Evolutionary conservation across 2,329 filamentous ascomycete species (phyloP), one percentile per base, ranked within the genome.

Genomic region (Aspergillus thermomutatus): DNA sequence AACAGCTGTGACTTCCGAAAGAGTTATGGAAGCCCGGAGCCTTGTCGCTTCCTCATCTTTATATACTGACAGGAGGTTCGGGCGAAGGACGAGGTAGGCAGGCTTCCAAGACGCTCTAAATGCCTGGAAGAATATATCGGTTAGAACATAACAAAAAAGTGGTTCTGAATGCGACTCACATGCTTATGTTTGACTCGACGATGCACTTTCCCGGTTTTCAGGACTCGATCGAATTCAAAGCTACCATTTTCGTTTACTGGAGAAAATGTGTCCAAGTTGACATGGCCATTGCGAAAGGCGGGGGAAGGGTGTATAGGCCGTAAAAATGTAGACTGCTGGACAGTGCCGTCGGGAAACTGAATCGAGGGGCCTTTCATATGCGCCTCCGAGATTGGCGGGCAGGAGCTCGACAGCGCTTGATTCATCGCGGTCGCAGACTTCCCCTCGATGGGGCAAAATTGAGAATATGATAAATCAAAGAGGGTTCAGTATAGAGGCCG

Each of bases 111-210:
- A 87, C 86, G 96, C 75, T 59, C 70, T 70, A 63, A 78, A 79
- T 52, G 72, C 74, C 69, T 76, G 57, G 27, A 50, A 46, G 48
- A 49, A 45, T 11, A 49, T 45, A 27, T 21, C 21, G 28, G 52
- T 49, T 25, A 51, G 52, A 21, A 50, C 26, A 28, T 40, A 26
- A 8, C 25, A 43, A 50, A 47, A 17, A 50, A 21, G 34, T 27
- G 37, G 49, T 52, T 25, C 57, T 31, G 31, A 49, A 62, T 56
- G 17, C 14, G 37, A 59, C 67, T 60, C 75, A 92, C 91, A 87
- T 95, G 96, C 58, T 93, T 97, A 80, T 93, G 96, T 67, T 92
- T 89, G 19, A 92, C 95, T 64, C 93, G 86, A 76, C 96, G 96
- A 69, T 89, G 84, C 41, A 96, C 87, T 64, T 88, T 89, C 57